A percentile compares a stretch with the other conserved stretches of the same genome.
These are phyloP conservation scores for Herpetomonas muscarum DNA, from an alignment of 208 protist genomes.

Conservation along the genomic window DNA sequence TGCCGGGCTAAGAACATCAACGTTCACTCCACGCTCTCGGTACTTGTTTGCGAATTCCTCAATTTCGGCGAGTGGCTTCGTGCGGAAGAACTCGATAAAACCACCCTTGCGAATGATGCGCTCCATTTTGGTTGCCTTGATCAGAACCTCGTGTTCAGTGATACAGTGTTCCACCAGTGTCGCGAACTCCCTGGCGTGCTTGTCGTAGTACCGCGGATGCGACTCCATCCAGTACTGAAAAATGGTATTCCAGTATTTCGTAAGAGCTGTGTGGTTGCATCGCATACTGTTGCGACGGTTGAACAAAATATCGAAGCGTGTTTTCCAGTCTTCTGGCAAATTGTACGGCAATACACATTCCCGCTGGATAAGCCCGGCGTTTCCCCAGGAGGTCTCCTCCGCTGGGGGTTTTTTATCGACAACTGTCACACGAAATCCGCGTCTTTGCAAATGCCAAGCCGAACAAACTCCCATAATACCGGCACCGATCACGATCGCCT, in stretches of 20 bases:
- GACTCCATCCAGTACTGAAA: slow-evolving; percentile 26
- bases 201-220: slow-evolving; percentile 5
- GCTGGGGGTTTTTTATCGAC: slow-evolving; percentile 14
- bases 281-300: slow-evolving; percentile 12
- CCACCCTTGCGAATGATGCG: slow-evolving; percentile 12
- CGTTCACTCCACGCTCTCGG: neutral
- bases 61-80: slow-evolving; percentile 4
- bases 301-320: slow-evolving; percentile 3
- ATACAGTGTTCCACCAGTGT: slow-evolving; percentile 15
- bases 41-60: slow-evolving; percentile 1
- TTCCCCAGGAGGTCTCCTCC: slow-evolving; percentile 18
- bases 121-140: slow-evolving; percentile 8
- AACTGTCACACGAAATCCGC: slow-evolving; percentile 12
- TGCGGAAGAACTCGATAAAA: slow-evolving; percentile 16
- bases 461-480: slow-evolving; percentile 21
- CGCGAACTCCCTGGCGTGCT: slow-evolving; percentile 12
- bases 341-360: slow-evolving; percentile 5
- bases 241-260: slow-evolving; percentile 11
- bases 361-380: slow-evolving; percentile 19
- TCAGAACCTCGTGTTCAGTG: slow-evolving; percentile 13
- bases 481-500: slow-evolving; percentile 3
- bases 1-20: neutral
- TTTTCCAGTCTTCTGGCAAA: slow-evolving; percentile 9
- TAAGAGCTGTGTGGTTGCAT: slow-evolving; percentile 8
- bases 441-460: slow-evolving; percentile 18